Percentiles rank a stretch among this genome's conserved stretches.
phyloP scores from a whole-genome alignment of 805 yeast genomes.

The Wickerhamiella galacta region DNA sequence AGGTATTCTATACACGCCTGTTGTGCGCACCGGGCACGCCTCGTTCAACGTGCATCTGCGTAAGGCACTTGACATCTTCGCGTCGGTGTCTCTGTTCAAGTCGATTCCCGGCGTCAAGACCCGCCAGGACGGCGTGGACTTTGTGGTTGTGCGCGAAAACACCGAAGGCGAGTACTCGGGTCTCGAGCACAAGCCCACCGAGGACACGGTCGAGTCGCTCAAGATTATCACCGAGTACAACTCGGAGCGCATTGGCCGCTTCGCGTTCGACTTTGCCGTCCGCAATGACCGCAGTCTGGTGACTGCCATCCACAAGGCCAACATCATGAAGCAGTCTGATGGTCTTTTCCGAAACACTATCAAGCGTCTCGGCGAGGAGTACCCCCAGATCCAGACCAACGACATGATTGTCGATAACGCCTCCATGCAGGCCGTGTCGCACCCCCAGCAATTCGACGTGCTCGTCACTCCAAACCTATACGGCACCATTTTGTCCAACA shows the following conservation, averaged over 20 bases:
- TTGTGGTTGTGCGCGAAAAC: constrained; percentile 94
- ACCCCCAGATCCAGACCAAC: constrained; percentile 65
- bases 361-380: constrained; percentile 68
- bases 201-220: constrained; percentile 93
- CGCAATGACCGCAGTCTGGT: constrained; percentile 84
- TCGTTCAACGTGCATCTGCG: constrained; percentile 92
- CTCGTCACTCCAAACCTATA: constrained; percentile 95
- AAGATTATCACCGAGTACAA: constrained; percentile 88
- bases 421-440: constrained; percentile 97
- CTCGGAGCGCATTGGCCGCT: constrained; percentile 93
- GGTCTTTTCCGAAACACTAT: constrained; percentile 94
- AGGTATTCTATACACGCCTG: constrained; percentile 88
- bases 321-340: constrained; percentile 96
- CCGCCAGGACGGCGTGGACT: constrained; percentile 73
- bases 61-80: constrained; percentile 90
- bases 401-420: constrained; percentile 98
- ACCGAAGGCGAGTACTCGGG: constrained; percentile 99
- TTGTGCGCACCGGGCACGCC: constrained; percentile 57
- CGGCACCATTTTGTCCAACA: constrained; percentile 94
- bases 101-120: constrained; percentile 88
- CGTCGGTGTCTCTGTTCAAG: constrained; percentile 86
- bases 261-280: constrained; percentile 89
- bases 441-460: constrained; percentile 96
- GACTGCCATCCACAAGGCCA: constrained; percentile 97
- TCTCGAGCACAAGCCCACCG: constrained; percentile 90